These are phyloP conservation scores for Dactylellina sp. DNA, from an alignment of 2,329 filamentous ascomycete genomes.

Conservation along the genomic window DNA sequence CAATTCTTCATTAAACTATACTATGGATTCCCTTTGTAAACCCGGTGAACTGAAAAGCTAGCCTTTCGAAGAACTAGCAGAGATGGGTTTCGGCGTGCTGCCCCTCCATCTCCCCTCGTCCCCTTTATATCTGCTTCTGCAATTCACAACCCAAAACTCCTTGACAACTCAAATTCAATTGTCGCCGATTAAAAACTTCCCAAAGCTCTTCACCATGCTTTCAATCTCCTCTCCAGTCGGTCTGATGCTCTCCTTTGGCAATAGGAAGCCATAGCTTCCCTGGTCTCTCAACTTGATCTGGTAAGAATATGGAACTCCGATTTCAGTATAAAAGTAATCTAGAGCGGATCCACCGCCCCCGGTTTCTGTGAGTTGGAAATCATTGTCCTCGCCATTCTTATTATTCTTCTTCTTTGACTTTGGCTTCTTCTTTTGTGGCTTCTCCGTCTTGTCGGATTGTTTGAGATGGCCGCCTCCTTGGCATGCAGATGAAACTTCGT, in stretches of 20 bases:
- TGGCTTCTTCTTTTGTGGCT: constrained; percentile 60
- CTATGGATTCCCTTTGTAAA: background rate
- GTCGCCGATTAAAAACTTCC: constrained; percentile 46
- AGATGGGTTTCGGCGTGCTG: constrained; percentile 11
- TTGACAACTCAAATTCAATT: constrained; percentile 21
- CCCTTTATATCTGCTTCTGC: background rate
- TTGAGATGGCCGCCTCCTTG: constrained; percentile 73
- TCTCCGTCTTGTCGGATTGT: constrained; percentile 56
- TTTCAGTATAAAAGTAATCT: constrained; percentile 94
- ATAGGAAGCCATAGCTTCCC: constrained; percentile 90
- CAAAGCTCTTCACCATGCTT: constrained; percentile 54
- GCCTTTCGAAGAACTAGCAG: background rate
- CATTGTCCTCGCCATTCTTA: constrained; percentile 58
- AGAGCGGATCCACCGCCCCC: constrained; percentile 84
- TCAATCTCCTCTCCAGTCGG: constrained; percentile 82
- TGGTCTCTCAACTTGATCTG: constrained; percentile 95
- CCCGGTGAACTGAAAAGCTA: background rate
- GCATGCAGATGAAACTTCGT: constrained; percentile 85
- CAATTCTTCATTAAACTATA: background rate
- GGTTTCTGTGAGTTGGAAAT: constrained; percentile 73
- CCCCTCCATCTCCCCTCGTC: constrained; percentile 6
- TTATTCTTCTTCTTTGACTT: constrained; percentile 62
- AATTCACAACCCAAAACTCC: constrained; percentile 1
- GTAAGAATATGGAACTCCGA: constrained; percentile 84
- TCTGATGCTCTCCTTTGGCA: constrained; percentile 86